Conservation (phyloP, 805 yeast species). For the Wickerhamomyces pijperi region DNA sequence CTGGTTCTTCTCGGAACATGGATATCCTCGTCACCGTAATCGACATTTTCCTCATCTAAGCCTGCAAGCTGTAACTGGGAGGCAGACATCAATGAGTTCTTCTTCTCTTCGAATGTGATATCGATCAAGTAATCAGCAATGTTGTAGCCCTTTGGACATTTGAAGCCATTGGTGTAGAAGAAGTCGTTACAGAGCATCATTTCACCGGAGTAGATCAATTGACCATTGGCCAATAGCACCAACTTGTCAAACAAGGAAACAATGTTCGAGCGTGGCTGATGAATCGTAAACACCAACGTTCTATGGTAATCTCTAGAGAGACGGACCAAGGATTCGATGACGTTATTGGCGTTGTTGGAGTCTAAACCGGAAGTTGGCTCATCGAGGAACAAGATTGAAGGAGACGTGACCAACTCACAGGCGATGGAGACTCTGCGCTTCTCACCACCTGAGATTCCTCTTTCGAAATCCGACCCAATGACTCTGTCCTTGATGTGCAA, state of each 20-base stretch:
- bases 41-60: constrained; percentile 21
- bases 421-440: constrained; percentile 89
- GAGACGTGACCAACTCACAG: constrained; percentile 84
- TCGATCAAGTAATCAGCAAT: constrained; percentile 91
- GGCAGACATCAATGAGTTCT: constrained; percentile 2
- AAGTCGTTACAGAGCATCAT: constrained; percentile 65
- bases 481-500: constrained; percentile 71
- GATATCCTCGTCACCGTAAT: constrained; percentile 15
- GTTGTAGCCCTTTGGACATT: constrained; percentile 83
- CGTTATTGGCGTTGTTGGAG: constrained; percentile 86
- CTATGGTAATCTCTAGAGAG: constrained; percentile 73
- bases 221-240: constrained; percentile 73
- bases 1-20: constrained; percentile 20
- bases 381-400: constrained; percentile 71
- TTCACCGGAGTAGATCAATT: constrained; percentile 80
- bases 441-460: constrained; percentile 94
- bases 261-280: constrained; percentile 94
- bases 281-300: constrained; percentile 87
- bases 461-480: constrained; percentile 78
- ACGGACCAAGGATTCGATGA: constrained; percentile 71
- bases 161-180: constrained; percentile 63
- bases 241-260: constrained; percentile 84
- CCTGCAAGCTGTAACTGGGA: constrained; percentile 10
- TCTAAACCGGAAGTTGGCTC: constrained; percentile 96
- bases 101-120: constrained; percentile 54